Evolutionary conservation across 2,329 filamentous ascomycete species (phyloP).

Genomic region (Stagonosporopsis chrysanthemi): DNA sequence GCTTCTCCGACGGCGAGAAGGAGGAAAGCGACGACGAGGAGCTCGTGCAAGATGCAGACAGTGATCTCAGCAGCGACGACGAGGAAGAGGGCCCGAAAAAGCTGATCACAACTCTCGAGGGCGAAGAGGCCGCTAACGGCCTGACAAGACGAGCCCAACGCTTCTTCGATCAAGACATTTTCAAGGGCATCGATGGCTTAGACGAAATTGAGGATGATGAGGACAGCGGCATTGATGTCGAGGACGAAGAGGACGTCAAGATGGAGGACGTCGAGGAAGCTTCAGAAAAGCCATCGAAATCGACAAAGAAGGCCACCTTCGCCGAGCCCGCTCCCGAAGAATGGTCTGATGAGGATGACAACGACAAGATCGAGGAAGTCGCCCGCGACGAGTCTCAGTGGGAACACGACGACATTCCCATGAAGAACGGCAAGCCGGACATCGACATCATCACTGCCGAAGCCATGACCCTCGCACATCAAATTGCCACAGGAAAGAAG

Average conservation of each 20-base stretch:
- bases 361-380: constrained; percentile 68
- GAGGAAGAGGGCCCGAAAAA: constrained; percentile 55
- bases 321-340: constrained; percentile 39
- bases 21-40: constrained; percentile 66
- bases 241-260: constrained; percentile 43
- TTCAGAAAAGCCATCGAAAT: constrained; percentile 26
- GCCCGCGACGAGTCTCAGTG: constrained; percentile 66
- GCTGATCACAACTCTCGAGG: constrained; percentile 70
- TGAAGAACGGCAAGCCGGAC: constrained; percentile 72
- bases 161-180: constrained; percentile 96
- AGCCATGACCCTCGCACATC: constrained; percentile 95
- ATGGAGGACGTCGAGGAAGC: constrained; percentile 22
- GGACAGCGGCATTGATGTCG: constrained; percentile 52
- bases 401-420: constrained; percentile 71
- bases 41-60: constrained; percentile 65
- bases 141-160: constrained; percentile 85
- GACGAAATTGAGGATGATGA: constrained; percentile 62
- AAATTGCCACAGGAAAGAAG: constrained; percentile 85
- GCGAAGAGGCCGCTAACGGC: constrained; percentile 59
- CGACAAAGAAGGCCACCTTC: constrained; percentile 28
- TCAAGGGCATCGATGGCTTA: constrained; percentile 78
- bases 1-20: constrained; percentile 72
- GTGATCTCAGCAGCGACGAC: constrained; percentile 69
- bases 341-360: constrained; percentile 50
- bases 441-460: constrained; percentile 99